A percentile compares a stretch with the other conserved stretches of the same genome.
phyloP scores from a whole-genome alignment of 163 green algal genomes.

The Scenedesmus sp. region DNA sequence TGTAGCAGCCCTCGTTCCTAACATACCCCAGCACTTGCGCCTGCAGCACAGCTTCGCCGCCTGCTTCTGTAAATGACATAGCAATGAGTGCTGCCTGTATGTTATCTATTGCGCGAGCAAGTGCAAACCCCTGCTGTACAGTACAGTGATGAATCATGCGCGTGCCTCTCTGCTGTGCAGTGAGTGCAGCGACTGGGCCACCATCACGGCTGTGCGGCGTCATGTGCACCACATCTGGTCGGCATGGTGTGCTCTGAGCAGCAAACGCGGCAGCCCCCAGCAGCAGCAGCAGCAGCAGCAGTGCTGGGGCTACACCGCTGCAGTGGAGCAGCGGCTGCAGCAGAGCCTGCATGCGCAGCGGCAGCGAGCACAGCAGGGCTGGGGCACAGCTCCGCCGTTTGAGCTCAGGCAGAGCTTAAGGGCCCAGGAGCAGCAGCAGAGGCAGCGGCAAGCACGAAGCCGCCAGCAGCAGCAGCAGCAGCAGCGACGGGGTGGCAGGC shows the following conservation, averaged over 20 bases:
- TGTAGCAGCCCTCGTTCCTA: background rate
- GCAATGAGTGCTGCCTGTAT: background rate
- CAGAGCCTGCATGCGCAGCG: background rate
- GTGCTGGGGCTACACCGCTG: background rate
- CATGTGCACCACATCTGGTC: background rate
- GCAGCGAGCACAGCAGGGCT: background rate
- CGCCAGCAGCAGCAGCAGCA: constrained; percentile 12
- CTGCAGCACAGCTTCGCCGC: too few relatives aligned
- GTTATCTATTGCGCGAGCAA: background rate
- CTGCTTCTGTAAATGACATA: background rate
- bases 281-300: constrained; percentile 14
- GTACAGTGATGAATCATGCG: background rate
- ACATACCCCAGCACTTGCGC: too few relatives aligned
- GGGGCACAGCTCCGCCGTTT: constrained; percentile 15
- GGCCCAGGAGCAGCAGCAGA: constrained; percentile 30
- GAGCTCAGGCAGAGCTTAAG: background rate
- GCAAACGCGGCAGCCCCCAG: background rate
- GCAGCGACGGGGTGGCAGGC: background rate
- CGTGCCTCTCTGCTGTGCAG: constrained; percentile 13
- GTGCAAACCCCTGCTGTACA: background rate
- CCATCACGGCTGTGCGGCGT: background rate
- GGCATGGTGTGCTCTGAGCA: background rate
- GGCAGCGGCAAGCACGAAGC: background rate
- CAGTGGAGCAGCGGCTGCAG: constrained; percentile 7
- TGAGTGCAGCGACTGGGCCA: constrained; percentile 13